Conservation (phyloP, 345 rosid genomes). For the Euclidium syriacum region DNA sequence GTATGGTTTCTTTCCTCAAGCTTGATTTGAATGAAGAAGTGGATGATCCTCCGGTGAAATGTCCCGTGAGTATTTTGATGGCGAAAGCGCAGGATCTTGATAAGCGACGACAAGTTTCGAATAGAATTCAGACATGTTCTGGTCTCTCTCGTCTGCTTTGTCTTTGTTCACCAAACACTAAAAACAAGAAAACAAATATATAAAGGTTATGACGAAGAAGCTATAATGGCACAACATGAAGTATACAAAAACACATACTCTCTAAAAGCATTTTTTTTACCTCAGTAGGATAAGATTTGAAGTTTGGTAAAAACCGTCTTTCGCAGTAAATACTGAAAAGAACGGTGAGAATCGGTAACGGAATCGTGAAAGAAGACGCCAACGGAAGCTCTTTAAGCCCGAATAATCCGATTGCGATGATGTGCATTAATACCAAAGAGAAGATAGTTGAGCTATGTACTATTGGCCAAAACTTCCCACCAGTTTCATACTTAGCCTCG, state of each 20-base stretch:
- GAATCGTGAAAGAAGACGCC: slow-evolving; percentile 65
- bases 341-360: slow-evolving; percentile 77
- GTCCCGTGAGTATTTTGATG: slow-evolving; percentile 38
- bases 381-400: slow-evolving; percentile 72
- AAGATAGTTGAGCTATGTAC: slow-evolving; percentile 68
- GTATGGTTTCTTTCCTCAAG: slow-evolving; percentile 7
- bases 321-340: slow-evolving; percentile 73
- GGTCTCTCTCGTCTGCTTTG: slow-evolving; percentile 53
- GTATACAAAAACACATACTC: background rate
- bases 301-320: slow-evolving; percentile 63
- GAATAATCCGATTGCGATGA: slow-evolving; percentile 79
- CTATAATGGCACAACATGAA: background rate
- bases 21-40: slow-evolving; percentile 40
- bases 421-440: slow-evolving; percentile 78
- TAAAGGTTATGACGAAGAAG: background rate
- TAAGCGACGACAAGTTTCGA: slow-evolving; percentile 56
- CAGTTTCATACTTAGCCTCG: slow-evolving; percentile 66
- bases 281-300: slow-evolving; percentile 73
- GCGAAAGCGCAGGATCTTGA: slow-evolving; percentile 61
- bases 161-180: slow-evolving; percentile 84
- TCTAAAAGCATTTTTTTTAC: slow-evolving; percentile 38
- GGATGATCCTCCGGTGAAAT: slow-evolving; percentile 37
- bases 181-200: slow-evolving; percentile 14
- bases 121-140: slow-evolving; percentile 52
- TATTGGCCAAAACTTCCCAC: slow-evolving; percentile 78